Evolutionary conservation across 495 filamentous ascomycete species (phyloP), one percentile per base, ranked within the genome.

Genomic region (Staphylotrichum longicolle): DNA sequence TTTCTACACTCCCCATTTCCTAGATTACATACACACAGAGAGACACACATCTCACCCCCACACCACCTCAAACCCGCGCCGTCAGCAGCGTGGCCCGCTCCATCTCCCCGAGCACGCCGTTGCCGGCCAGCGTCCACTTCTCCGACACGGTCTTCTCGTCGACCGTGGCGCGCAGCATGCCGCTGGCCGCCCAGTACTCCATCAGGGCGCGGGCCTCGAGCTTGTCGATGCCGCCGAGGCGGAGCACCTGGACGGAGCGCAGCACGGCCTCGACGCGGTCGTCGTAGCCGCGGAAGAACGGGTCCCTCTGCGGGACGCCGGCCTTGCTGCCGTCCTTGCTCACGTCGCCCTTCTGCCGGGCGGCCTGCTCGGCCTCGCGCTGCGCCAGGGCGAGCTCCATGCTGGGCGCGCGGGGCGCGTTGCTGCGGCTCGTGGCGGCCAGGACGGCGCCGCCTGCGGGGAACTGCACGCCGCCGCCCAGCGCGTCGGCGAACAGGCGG

Each of bases 161-260:
- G 46, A 96, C 79, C 48, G 72, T 76, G 58, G 82, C 73, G 56
- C 88, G 83, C 68, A 95, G 71, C 66, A 97, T 77, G 15, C 94
- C 94, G 72, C 91, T 96, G 32, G 80, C 83, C 4, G 90, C 93
- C 76, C 91, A 98, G 75, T 97, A 98, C 79, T 97, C 94, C 85
- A 98, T 85, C 65, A 94, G 77, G 1, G 83, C 81, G 57, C 88
- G 83, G 42, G 93, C 86, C 77, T 98, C 93, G 30, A 78, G 74
- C 70, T 85, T 90, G 57, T 78, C 88, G 61, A 97, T 58, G 5
- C 90, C 88, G 34, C 75, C 75, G 32, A 96, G 66, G 11, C 76
- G 74, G 49, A 85, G 15, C 2, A 85, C 68, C 46, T 74, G 65
- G 11, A 79, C 78, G 34, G 66, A 72, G 63, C 83, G 75, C 45